Percentiles rank a stretch among this genome's conserved stretches.
Conservation (phyloP, 2,329 filamentous ascomycete species). For the Leptosphaerulina australis region DNA sequence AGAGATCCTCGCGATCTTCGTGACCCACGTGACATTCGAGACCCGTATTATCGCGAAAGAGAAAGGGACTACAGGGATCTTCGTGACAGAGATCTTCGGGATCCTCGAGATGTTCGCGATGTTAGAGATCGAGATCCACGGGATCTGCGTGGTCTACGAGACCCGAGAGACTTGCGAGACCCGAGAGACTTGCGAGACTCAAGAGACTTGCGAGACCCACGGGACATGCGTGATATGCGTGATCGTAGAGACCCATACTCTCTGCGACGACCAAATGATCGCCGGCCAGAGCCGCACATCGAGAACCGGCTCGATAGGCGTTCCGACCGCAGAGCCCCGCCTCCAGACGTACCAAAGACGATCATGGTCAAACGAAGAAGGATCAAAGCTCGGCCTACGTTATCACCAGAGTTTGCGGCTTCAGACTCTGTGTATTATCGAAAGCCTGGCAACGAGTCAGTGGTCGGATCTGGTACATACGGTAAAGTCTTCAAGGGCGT, state of each 20-base stretch:
- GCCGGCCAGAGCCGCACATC: slow-evolving; percentile 29
- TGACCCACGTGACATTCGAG: slow-evolving; percentile 18
- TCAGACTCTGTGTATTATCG: slow-evolving; percentile 93
- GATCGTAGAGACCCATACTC: slow-evolving; percentile 41
- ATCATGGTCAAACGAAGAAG: slow-evolving; percentile 70
- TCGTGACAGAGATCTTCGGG: slow-evolving; percentile 26
- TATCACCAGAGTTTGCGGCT: slow-evolving; percentile 72
- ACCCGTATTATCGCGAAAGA: slow-evolving; percentile 24
- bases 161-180: slow-evolving; percentile 18
- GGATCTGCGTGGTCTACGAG: slow-evolving; percentile 24
- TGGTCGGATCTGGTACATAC: slow-evolving; percentile 93
- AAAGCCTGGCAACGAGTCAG: slow-evolving; percentile 96
- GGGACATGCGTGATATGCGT: slow-evolving; percentile 33
- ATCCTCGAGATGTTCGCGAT: slow-evolving; percentile 28
- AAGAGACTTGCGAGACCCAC: slow-evolving; percentile 28
- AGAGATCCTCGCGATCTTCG: slow-evolving; percentile 30
- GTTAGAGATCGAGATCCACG: slow-evolving; percentile 28
- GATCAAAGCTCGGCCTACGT: slow-evolving; percentile 71
- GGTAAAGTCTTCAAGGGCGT: slow-evolving; percentile 95
- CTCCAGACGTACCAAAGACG: slow-evolving; percentile 53
- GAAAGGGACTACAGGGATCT: slow-evolving; percentile 30
- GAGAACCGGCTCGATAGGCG: slow-evolving; percentile 47
- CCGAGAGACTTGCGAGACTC: slow-evolving; percentile 22
- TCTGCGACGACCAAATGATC: slow-evolving; percentile 35
- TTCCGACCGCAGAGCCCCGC: slow-evolving; percentile 45